phyloP scores from a whole-genome alignment of 2,329 filamentous ascomycete genomes.

The Fusarium nodosum region DNA sequence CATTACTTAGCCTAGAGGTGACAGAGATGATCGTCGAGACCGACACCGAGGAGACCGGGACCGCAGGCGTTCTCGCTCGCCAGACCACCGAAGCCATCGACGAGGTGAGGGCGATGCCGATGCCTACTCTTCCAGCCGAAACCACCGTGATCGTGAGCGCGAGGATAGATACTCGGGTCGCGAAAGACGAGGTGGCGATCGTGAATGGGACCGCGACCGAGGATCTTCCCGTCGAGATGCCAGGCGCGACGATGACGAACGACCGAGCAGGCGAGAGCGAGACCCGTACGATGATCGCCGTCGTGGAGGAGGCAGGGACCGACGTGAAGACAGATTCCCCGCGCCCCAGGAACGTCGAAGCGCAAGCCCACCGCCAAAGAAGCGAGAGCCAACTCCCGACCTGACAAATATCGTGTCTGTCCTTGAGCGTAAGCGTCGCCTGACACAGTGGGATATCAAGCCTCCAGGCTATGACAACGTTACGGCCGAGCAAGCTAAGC shows the following conservation, averaged over 20 bases:
- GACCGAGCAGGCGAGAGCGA: conserved; percentile 69
- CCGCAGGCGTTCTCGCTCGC: conserved; percentile 87
- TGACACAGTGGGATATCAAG: conserved; percentile 99
- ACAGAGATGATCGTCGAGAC: conserved; percentile 55
- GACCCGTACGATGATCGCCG: conserved; percentile 66
- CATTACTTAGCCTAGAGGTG: conserved; percentile 49
- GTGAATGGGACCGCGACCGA: conserved; percentile 82
- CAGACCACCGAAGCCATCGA: conserved; percentile 75
- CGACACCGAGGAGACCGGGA: conserved; percentile 51
- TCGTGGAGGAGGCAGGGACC: conserved; percentile 64
- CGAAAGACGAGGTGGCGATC: conserved; percentile 69
- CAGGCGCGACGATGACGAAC: conserved; percentile 74
- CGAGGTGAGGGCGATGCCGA: conserved; percentile 85
- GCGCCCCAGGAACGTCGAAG: conserved; percentile 74
- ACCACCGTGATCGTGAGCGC: conserved; percentile 91
- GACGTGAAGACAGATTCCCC: conserved; percentile 56
- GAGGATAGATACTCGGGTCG: conserved; percentile 89
- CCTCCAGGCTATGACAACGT: conserved; percentile 98
- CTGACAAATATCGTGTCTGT: conserved; percentile 88
- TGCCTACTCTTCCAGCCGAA: conserved; percentile 92
- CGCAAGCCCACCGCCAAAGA: conserved; percentile 84
- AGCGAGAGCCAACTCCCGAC: conserved; percentile 95
- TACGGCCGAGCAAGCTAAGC: conserved; percentile 96
- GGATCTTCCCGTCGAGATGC: conserved; percentile 71
- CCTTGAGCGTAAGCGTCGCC: conserved; percentile 85